Evolutionary conservation across 306 rosid genomes (phyloP), one percentile per base, ranked within the genome.

Genomic region (cucumber (Cucumis sativus)): DNA sequence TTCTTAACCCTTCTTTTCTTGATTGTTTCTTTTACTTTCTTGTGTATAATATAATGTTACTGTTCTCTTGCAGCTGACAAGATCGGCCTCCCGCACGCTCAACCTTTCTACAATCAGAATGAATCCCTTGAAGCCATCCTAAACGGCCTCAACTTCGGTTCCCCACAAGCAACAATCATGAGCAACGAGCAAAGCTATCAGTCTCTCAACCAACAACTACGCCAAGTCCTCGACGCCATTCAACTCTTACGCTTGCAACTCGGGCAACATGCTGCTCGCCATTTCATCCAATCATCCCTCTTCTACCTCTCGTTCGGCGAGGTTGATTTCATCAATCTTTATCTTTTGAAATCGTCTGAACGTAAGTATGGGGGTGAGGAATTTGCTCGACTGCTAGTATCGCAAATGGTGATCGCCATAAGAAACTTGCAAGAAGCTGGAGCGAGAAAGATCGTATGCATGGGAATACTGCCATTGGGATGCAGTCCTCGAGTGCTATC

Each of bases 161-260:
- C 98, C 12, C 88, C 97, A 65, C 92, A 87, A 52, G 96, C 98
- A 76, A 90, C 87, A 23, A 87, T 93, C 82, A 79, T 93, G 86
- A 87, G 83, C 82, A 80, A 80, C 80, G 77, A 87, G 84, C 85
- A 66, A 79, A 88, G 86, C 82, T 87, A 84, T 82, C 98, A 93
- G 83, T 91, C 97, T 77, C 93, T 87, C 15, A 93, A 79, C 89
- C 93, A 91, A 74, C 97, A 91, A 77, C 86, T 91, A 17, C 92
- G 98, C 64, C 98, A 93, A 75, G 91, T 81, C 51, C 84, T 87
- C 6, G 97, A 93, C 81, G 80, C 89, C 7, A 20, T 93, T 59
- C 93, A 93, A 88, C 82, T 88, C 28, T 61, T 93, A 52, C 90
- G 89, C 74, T 86, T 93, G 58, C 91, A 84, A 33, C 83, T 91